These are phyloP conservation scores for Penicillium crustosum DNA, from an alignment of 2,329 filamentous ascomycete species.

Conservation along the genomic window DNA sequence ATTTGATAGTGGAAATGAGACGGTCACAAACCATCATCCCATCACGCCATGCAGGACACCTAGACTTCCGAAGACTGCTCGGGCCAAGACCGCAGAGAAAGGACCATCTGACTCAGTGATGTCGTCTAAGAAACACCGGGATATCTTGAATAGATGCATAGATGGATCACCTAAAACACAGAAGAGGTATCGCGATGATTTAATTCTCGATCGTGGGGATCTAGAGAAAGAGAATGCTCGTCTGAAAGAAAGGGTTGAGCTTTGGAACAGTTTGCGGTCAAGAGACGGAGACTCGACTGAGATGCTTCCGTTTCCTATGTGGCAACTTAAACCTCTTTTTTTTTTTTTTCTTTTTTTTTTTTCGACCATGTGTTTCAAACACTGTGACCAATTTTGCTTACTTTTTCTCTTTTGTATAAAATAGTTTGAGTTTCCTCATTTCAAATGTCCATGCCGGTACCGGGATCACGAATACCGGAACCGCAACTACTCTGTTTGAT, in stretches of 20 bases:
- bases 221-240: not conserved
- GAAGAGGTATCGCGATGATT: not conserved
- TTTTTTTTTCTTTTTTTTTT: not conserved
- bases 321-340: not conserved
- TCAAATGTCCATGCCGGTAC: constrained; percentile 3
- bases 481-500: not conserved
- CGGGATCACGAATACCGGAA: constrained; percentile 4
- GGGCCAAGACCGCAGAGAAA: not conserved
- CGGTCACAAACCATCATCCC: not conserved
- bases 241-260: not conserved
- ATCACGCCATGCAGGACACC: not conserved
- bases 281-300: not conserved
- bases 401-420: not conserved
- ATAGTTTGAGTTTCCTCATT: not conserved
- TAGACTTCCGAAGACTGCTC: not conserved
- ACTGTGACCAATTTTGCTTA: too few relatives aligned
- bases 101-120: not conserved
- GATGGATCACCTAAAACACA: not conserved
- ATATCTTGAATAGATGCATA: not conserved
- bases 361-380: not conserved
- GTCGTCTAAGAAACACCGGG: not conserved
- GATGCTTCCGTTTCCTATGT: not conserved
- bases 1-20: not conserved
- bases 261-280: not conserved
- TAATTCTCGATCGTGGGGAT: not conserved